Conservation (phyloP, 164 flowering plant species). For the Akebia trifoliata region DNA sequence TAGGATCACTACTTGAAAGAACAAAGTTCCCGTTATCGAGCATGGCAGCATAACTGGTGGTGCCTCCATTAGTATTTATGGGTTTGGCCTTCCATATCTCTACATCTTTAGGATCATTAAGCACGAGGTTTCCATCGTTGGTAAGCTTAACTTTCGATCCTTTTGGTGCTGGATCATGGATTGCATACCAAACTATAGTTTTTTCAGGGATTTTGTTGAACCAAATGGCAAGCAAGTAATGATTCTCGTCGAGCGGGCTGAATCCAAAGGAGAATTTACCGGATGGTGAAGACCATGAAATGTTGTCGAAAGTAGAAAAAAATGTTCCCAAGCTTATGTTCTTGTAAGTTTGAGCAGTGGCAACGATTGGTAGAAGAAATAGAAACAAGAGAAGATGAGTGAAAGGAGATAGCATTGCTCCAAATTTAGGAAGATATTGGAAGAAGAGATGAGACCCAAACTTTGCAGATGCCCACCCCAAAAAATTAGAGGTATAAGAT, state of each 20-base stretch:
- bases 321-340: conserved; percentile 27
- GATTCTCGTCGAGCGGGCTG: conserved; percentile 3
- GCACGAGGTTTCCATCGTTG: conserved; percentile 20
- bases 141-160: conserved; percentile 33
- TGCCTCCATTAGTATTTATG: not conserved
- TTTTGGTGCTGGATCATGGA: conserved; percentile 8
- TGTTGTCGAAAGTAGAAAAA: conserved; percentile 18
- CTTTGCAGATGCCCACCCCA: too few relatives aligned
- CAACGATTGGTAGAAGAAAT: conserved; percentile 1
- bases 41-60: conserved; percentile 27
- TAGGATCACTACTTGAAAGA: conserved; percentile 8
- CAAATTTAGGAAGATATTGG: too few relatives aligned
- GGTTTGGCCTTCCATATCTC: conserved; percentile 17
- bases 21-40: conserved; percentile 41
- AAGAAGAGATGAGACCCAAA: too few relatives aligned
- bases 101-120: conserved; percentile 20
- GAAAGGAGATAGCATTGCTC: too few relatives aligned
- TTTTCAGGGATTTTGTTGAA: conserved; percentile 28
- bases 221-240: conserved; percentile 34
- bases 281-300: conserved; percentile 36
- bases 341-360: conserved; percentile 19
- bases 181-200: conserved; percentile 41
- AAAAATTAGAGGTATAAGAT: too few relatives aligned
- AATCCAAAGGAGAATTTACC: conserved; percentile 48
- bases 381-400: not conserved